Evolutionary conservation across 1,139 yeast genomes (phyloP).

Genomic region (Pneumocystis oryctolagi): DNA sequence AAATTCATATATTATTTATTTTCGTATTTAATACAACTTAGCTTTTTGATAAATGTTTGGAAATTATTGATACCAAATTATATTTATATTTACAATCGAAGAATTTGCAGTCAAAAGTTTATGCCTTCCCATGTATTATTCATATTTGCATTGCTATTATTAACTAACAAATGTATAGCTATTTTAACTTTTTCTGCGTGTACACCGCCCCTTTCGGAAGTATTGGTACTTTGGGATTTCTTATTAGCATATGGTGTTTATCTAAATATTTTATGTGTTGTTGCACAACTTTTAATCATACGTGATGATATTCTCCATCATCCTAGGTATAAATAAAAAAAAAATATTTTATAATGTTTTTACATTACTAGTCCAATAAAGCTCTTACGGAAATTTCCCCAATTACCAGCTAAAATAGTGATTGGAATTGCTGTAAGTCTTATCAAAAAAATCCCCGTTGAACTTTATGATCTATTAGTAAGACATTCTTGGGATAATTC

Average conservation of each 20-base stretch:
- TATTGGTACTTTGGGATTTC: slow-evolving; percentile 75
- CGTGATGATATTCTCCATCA: slow-evolving; percentile 45
- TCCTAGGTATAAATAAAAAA: slow-evolving; percentile 22
- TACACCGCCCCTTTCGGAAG: slow-evolving; percentile 70
- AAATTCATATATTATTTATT: not conserved
- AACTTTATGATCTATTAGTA: slow-evolving; percentile 50
- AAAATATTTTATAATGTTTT: not conserved
- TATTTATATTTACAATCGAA: slow-evolving; percentile 47
- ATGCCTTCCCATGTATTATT: slow-evolving; percentile 54
- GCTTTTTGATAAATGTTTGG: slow-evolving; percentile 52
- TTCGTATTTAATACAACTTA: not conserved
- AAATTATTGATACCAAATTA: slow-evolving; percentile 59
- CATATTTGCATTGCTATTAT: not conserved
- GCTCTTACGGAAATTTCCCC: slow-evolving; percentile 57
- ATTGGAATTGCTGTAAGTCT: slow-evolving; percentile 38
- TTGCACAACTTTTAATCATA: slow-evolving; percentile 65
- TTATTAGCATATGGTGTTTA: slow-evolving; percentile 84
- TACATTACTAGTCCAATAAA: slow-evolving; percentile 45
- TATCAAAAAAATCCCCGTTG: slow-evolving; percentile 57
- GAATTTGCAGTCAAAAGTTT: slow-evolving; percentile 62
- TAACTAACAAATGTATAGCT: slow-evolving; percentile 21
- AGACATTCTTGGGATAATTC: slow-evolving; percentile 52
- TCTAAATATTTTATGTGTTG: slow-evolving; percentile 68
- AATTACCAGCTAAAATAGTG: slow-evolving; percentile 55
- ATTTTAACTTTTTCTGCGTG: slow-evolving; percentile 79